Conservation (phyloP, 169 alveolate genomes). For the Eimeria acervulina region DNA sequence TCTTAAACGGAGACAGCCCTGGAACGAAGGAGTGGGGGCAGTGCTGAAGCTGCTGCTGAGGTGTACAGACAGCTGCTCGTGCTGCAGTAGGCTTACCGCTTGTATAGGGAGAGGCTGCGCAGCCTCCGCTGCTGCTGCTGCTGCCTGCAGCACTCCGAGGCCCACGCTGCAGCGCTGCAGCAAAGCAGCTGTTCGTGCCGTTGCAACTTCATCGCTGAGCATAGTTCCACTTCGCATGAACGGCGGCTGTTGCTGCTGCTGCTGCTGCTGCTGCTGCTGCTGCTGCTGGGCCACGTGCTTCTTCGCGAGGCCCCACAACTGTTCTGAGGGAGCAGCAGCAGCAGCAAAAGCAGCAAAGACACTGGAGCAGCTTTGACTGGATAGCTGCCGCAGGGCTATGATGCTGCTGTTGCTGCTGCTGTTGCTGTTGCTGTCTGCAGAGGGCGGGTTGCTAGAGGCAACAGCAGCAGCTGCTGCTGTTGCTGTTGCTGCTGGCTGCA, state of each 20-base stretch:
- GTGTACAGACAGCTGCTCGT: not conserved
- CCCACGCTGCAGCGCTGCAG: slow-evolving; percentile 54
- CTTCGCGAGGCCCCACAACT: slow-evolving; percentile 72
- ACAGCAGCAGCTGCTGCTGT: slow-evolving; percentile 1
- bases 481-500: not conserved
- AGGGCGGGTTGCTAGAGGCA: not conserved
- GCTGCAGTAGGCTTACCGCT: not conserved
- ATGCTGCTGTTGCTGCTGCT: too few species aligned
- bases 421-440: too few species aligned
- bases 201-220: slow-evolving; percentile 57
- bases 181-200: not conserved
- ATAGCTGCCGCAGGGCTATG: too few species aligned
- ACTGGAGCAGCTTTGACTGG: too few species aligned
- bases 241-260: slow-evolving; percentile 38
- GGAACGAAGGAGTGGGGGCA: too few species aligned
- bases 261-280: slow-evolving; percentile 50
- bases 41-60: not conserved
- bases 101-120: not conserved
- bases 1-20: too few species aligned
- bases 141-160: slow-evolving; percentile 47
- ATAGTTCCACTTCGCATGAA: slow-evolving; percentile 36
- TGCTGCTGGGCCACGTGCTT: not conserved
- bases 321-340: slow-evolving; percentile 50
- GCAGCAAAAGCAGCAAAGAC: slow-evolving; percentile 20
- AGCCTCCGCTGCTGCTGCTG: slow-evolving; percentile 25